Percentiles rank a stretch among this genome's conserved stretches.
These are phyloP conservation scores for Fragaria vesca DNA, from an alignment of 306 rosid genomes.

Conservation along the genomic window DNA sequence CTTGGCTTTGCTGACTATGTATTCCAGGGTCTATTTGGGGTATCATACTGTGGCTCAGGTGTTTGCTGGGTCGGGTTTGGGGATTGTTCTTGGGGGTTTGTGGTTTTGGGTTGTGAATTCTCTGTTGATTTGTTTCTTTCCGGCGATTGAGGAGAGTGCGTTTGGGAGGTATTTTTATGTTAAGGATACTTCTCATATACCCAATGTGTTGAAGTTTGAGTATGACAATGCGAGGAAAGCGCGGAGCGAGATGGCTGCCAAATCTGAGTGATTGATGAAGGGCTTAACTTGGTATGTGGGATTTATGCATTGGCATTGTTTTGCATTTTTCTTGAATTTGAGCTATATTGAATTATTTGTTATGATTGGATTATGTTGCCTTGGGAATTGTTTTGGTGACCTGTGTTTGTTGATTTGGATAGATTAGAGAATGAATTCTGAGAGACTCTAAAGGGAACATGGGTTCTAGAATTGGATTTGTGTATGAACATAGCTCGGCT, in stretches of 20 bases:
- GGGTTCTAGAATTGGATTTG: background rate
- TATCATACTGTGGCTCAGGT: slow-evolving; percentile 83
- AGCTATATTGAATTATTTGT: background rate
- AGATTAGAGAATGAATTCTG: background rate
- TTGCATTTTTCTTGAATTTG: background rate
- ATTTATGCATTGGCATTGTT: background rate
- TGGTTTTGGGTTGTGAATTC: slow-evolving; percentile 84
- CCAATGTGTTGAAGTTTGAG: slow-evolving; percentile 85
- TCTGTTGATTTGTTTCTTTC: slow-evolving; percentile 44
- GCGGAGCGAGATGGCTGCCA: slow-evolving; percentile 35
- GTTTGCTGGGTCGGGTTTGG: slow-evolving; percentile 76
- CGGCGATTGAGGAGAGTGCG: slow-evolving; percentile 68
- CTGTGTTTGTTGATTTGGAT: background rate
- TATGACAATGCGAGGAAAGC: slow-evolving; percentile 78
- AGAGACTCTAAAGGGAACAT: background rate
- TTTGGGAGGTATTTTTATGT: slow-evolving; percentile 66
- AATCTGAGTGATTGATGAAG: slow-evolving; percentile 35
- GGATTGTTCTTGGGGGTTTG: slow-evolving; percentile 56
- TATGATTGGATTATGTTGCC: background rate
- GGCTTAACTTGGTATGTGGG: slow-evolving; percentile 13
- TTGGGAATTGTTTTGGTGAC: background rate
- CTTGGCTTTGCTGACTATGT: slow-evolving; percentile 57
- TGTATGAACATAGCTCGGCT: background rate
- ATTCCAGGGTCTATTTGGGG: slow-evolving; percentile 86
- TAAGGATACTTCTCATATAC: slow-evolving; percentile 86